Conservation (phyloP, 345 rosid species). For the Viola odorata region DNA sequence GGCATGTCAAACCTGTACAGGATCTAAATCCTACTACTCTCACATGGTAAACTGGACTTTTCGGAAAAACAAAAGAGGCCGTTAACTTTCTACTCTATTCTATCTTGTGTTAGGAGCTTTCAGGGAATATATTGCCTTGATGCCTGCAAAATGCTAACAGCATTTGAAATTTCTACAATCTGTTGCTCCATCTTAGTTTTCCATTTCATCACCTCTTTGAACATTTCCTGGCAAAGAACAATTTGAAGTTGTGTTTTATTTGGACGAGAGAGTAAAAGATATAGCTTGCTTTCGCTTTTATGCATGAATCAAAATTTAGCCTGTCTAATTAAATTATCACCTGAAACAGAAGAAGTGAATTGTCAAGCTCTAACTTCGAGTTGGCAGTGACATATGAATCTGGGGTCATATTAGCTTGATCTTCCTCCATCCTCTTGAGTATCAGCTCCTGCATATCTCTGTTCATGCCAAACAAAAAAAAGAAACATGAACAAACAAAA, state of each 20-base stretch:
- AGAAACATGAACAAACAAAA: too few relatives aligned
- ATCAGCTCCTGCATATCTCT: conserved; percentile 50
- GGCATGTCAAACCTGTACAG: conserved; percentile 35
- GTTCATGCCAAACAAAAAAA: conserved; percentile 24
- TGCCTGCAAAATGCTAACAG: conserved; percentile 47
- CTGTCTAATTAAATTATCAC: conserved; percentile 29
- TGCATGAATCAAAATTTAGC: neutral
- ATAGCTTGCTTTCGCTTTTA: neutral
- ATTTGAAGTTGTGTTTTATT: neutral
- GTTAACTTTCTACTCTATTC: conserved; percentile 17
- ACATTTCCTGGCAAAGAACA: conserved; percentile 47
- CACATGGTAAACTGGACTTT: neutral
- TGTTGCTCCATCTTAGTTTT: conserved; percentile 74
- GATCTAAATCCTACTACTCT: conserved; percentile 18
- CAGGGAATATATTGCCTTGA: conserved; percentile 26
- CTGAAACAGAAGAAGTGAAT: conserved; percentile 46
- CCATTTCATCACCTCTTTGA: conserved; percentile 70
- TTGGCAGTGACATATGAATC: conserved; percentile 54
- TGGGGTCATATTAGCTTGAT: conserved; percentile 46
- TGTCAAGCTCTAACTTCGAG: conserved; percentile 50
- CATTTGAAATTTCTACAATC: conserved; percentile 50
- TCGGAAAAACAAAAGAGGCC: neutral
- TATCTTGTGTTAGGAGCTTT: conserved; percentile 13
- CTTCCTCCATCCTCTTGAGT: conserved; percentile 49
- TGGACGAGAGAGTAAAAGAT: too few relatives aligned